phyloP scores from a whole-genome alignment of 345 rosid species.

The Corchorus olitorius region DNA sequence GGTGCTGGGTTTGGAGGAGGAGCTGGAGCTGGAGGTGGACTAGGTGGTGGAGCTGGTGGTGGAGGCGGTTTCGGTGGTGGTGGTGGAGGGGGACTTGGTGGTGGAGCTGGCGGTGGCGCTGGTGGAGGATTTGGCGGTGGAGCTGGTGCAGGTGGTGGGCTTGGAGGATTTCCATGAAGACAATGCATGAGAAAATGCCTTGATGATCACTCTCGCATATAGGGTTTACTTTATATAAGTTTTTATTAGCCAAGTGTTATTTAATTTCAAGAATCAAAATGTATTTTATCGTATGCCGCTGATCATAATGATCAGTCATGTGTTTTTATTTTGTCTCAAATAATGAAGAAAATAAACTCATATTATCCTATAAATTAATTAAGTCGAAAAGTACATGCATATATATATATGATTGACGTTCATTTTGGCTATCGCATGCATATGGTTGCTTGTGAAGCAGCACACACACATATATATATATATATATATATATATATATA shows the following conservation, averaged over 20 bases:
- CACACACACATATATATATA: too few relatives aligned
- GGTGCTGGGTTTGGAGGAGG: constrained; percentile 38
- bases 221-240: neutral
- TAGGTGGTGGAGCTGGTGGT: constrained; percentile 30
- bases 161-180: constrained; percentile 12
- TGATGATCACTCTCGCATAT: neutral
- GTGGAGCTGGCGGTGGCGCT: constrained; percentile 35
- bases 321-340: neutral
- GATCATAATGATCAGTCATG: neutral
- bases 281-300: neutral
- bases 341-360: constrained; percentile 5
- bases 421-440: neutral
- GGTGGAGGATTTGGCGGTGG: constrained; percentile 33
- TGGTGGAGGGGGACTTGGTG: constrained; percentile 35
- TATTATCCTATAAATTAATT: neutral
- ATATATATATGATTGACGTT: neutral
- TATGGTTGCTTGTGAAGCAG: too few relatives aligned
- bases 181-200: neutral
- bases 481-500: too few relatives aligned
- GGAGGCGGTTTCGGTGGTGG: constrained; percentile 37
- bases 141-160: constrained; percentile 32
- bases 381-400: neutral
- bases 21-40: constrained; percentile 23
- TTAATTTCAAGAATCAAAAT: neutral
- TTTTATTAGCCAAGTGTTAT: neutral